Evolutionary conservation across 1,139 yeast species (phyloP), one percentile per base, ranked within the genome.

Genomic region (Scheffersomyces illinoinensis): DNA sequence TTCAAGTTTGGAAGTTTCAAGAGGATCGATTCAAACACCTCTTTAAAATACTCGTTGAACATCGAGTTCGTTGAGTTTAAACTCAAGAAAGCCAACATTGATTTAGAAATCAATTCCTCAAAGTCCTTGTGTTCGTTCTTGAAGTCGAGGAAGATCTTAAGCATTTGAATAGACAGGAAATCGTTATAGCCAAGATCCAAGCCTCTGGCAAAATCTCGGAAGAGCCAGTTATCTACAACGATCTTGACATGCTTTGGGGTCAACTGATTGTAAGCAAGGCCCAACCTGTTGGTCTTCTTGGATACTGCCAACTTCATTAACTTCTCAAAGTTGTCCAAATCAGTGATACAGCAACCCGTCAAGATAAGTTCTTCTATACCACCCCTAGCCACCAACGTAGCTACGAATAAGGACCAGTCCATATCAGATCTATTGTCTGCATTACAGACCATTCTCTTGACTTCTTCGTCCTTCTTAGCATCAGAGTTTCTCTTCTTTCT

Each of bases 341-440:
- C 86, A 4, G 81, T 76, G 65, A 90, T 87, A 64, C 89, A 86
- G 62, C 93, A 90, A 26, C 96, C 95, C 17, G 89, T 87, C 57
- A 90, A 71, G 48, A 89, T 83, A 58, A 90, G 72, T 66, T 89
- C 93, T 58, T 87, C 91, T n/a, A 90, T 78, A 39, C 93, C 93
- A 47, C 88, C 89, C 62, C 91, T 77, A 1, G 87, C 86, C 17
- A 88, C 84, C 14, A 90, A 69, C 0, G 93, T 82, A 1, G 93
- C 93, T 4, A 88, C 86, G 62, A 90, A 77, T 52, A 89, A 72
- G 23, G 88, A 78, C 96, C 96, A 90, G 67, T 90, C 90, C 88
- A 87, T 86, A 60, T 89, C 93, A 8, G 87, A 79, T 65, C 96
- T 76, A 61, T 87, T 83, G 19, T 84, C 84, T 59, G 74, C 70